These are phyloP conservation scores for Colletotrichum sp. DNA, from an alignment of 2,329 filamentous ascomycete species.

Conservation along the genomic window DNA sequence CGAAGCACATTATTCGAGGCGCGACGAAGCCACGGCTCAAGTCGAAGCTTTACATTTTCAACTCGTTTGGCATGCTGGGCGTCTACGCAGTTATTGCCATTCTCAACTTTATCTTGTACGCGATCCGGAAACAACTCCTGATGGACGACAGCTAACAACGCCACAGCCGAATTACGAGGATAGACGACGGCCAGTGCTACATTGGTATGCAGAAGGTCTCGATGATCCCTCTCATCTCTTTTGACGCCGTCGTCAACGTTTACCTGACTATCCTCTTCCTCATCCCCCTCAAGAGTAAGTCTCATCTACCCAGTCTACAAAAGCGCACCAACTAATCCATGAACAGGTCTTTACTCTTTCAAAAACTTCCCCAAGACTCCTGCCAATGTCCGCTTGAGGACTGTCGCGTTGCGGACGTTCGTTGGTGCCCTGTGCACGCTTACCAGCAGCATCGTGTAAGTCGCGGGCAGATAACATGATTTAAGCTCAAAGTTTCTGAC, in stretches of 20 bases:
- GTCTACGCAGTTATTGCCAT: conserved; percentile 53
- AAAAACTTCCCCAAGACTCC: conserved; percentile 47
- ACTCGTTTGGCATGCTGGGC: conserved; percentile 61
- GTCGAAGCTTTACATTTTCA: conserved; percentile 65
- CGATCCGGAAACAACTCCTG: not conserved
- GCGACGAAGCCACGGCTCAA: conserved; percentile 54
- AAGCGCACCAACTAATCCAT: not conserved
- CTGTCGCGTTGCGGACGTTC: conserved; percentile 62
- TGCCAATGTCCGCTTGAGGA: conserved; percentile 49
- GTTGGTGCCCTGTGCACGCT: conserved; percentile 63
- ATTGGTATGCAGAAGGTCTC: conserved; percentile 65
- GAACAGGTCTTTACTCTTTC: conserved; percentile 59
- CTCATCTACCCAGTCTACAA: not conserved
- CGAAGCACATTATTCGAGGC: conserved; percentile 62
- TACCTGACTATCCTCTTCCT: conserved; percentile 70
- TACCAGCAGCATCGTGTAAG: conserved; percentile 61
- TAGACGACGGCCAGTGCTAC: conserved; percentile 60
- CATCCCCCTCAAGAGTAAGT: conserved; percentile 60
- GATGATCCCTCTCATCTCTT: conserved; percentile 66
- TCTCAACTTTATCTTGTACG: conserved; percentile 67
- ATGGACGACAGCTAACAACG: not conserved
- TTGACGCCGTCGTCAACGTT: conserved; percentile 66
- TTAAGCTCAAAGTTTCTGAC: not conserved
- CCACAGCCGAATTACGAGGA: conserved; percentile 60
- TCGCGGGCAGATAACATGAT: not conserved